These are phyloP conservation scores for Letharia columbiana DNA, from an alignment of 495 filamentous ascomycete species.

Conservation along the genomic window DNA sequence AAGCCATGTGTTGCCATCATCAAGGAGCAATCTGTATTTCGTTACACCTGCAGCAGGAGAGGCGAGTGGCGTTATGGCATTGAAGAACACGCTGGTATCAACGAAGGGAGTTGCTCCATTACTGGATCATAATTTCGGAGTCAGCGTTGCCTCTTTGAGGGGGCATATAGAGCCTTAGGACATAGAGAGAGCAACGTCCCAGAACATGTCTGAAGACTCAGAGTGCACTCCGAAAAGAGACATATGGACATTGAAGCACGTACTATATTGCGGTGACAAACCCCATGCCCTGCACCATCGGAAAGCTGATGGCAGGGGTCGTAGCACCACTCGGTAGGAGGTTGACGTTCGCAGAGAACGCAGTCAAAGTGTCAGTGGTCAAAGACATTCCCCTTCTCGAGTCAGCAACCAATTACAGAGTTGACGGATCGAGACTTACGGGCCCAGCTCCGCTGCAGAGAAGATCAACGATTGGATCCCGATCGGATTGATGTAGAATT, in stretches of 20 bases:
- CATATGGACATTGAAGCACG: background rate
- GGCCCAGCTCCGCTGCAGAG: conserved; percentile 63
- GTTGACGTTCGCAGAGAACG: conserved; percentile 67
- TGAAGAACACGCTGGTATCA: conserved; percentile 65
- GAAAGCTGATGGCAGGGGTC: conserved; percentile 57
- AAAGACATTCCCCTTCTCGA: conserved; percentile 39
- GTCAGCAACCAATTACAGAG: background rate
- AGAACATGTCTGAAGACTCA: background rate
- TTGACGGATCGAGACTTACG: conserved; percentile 17
- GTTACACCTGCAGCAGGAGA: conserved; percentile 54
- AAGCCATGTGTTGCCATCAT: conserved; percentile 70
- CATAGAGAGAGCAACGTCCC: background rate
- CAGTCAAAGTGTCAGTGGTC: conserved; percentile 51
- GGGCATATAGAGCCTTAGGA: background rate
- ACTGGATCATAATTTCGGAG: background rate
- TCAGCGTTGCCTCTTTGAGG: background rate
- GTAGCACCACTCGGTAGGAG: conserved; percentile 47
- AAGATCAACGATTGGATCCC: conserved; percentile 74
- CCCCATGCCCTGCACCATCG: conserved; percentile 82
- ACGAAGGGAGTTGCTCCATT: conserved; percentile 58
- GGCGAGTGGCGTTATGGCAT: conserved; percentile 50
- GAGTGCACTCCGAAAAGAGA: background rate
- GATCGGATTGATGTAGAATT: conserved; percentile 74
- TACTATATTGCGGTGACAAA: conserved; percentile 70
- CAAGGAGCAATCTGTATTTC: conserved; percentile 66